Base-by-base conservation (phyloP, 2,329 filamentous ascomycete species). In the Acephala macrosclerotiorum region DNA sequence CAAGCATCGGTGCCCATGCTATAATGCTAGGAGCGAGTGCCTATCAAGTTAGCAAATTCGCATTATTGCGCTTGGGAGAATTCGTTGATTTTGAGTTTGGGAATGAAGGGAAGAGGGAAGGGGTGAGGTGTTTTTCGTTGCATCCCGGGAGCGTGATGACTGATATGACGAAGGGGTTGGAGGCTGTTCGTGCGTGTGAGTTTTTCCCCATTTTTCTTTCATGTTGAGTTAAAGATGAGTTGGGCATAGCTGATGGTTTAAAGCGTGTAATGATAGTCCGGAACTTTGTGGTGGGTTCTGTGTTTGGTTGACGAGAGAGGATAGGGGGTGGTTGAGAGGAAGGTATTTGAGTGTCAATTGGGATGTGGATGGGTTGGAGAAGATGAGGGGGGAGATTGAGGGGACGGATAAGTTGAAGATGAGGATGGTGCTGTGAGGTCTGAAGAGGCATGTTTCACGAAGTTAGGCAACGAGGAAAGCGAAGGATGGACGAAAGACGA, bases 31-130 rank as follows among this genome's bases (percentile, higher is more conserved):
- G 82, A n/a, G 74, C 74, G 0, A 80, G 79, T 25, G 78, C 77
- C 3, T 88, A 88, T 65, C 76, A 80, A 61, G 79, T 79, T 2
- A 77, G 78, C 25, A 87, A 87, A 71, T 76, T 85, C 47, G 85
- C 84, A 7, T 62, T 85, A 42, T 70, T 81, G 16, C 77, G 83
- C 12, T 77, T 87, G 53, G 82, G 80, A 0, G 84, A 88, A 70
- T 83, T 80, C 67, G 67, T 85, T 8, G 76, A 78, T 49, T 74
- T 73, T 0, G 85, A 87, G 55, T 82, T 85, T 70, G 76, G 70
- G 2, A 69, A 77, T 51, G 38, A 22, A 8, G 42, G 4, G 42
- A n/a, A 47, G 42, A 47, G 42, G 42, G 42, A 83, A 66, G 81
- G 81, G 2, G 58, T 84, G 2, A 51, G 82, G 18, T 75, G 78